Evolutionary conservation across 306 rosid genomes (phyloP).

Genomic region (Vigna trinervia): DNA sequence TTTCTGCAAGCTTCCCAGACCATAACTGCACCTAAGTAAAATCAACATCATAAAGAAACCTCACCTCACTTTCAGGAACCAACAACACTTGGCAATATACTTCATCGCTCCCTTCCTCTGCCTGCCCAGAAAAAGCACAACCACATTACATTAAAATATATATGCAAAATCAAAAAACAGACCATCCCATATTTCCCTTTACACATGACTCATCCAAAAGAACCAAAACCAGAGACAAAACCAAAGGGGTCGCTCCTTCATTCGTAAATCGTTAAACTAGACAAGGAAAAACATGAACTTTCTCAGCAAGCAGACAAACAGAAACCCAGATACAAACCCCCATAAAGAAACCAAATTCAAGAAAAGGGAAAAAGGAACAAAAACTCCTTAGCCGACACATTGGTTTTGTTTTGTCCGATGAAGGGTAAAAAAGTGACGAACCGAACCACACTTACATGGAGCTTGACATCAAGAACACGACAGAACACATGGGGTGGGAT

Average conservation of each 20-base stretch:
- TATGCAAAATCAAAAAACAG: slow-evolving; percentile 21
- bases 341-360: slow-evolving; percentile 32
- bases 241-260: not conserved
- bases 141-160: slow-evolving; percentile 9
- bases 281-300: slow-evolving; percentile 14
- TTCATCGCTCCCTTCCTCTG: slow-evolving; percentile 94
- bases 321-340: slow-evolving; percentile 39
- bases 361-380: not conserved
- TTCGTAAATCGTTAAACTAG: slow-evolving; percentile 5
- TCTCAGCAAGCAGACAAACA: slow-evolving; percentile 33
- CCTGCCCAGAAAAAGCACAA: slow-evolving; percentile 61
- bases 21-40: slow-evolving; percentile 30
- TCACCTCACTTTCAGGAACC: slow-evolving; percentile 93
- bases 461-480: slow-evolving; percentile 93
- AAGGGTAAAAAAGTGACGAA: not conserved
- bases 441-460: slow-evolving; percentile 65
- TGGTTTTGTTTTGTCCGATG: not conserved
- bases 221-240: not conserved
- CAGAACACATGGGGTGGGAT: slow-evolving; percentile 91
- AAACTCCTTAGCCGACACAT: slow-evolving; percentile 23
- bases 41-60: slow-evolving; percentile 30
- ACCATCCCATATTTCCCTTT: not conserved
- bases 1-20: slow-evolving; percentile 35
- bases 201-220: slow-evolving; percentile 11
- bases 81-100: slow-evolving; percentile 85